Percentiles rank a stretch among this genome's conserved stretches.
phyloP scores from a whole-genome alignment of 208 protist species.

The Novymonas esmeraldas region DNA sequence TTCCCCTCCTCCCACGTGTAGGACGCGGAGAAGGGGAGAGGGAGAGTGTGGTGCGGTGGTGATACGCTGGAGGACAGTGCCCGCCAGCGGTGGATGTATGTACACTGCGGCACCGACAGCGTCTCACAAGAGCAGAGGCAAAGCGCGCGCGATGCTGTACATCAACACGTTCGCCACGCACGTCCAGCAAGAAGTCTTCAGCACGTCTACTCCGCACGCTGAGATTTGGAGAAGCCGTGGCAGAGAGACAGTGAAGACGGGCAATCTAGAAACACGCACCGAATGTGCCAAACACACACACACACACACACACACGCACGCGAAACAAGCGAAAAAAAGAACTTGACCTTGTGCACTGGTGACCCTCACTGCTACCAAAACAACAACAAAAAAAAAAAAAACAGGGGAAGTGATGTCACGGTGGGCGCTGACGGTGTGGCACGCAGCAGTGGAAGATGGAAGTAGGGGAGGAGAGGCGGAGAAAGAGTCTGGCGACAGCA shows the following conservation, averaged over 20 bases:
- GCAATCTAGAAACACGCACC: too few relatives aligned
- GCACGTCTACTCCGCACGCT: too few relatives aligned
- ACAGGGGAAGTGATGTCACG: not conserved
- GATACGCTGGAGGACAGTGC: not conserved
- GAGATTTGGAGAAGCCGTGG: too few relatives aligned
- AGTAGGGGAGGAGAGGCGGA: not conserved
- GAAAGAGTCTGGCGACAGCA: not conserved
- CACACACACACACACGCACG: too few relatives aligned
- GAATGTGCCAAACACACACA: not conserved
- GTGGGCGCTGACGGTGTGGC: not conserved
- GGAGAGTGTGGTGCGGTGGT: too few relatives aligned
- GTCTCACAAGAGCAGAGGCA: not conserved
- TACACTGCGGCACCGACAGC: not conserved
- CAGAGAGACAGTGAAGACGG: too few relatives aligned
- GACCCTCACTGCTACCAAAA: not conserved
- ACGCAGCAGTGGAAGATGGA: not conserved
- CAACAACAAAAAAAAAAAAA: slow-evolving; percentile 5
- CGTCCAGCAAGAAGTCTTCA: too few relatives aligned
- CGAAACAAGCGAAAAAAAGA: not conserved
- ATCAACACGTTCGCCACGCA: not conserved
- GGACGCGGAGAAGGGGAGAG: too few relatives aligned
- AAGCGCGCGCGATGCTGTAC: not conserved
- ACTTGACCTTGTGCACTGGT: not conserved
- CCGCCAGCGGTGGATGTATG: not conserved
- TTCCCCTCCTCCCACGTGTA: too few relatives aligned